Evolutionary conservation across 306 rosid genomes (phyloP), one percentile per base, ranked within the genome.

Genomic region (Acmispon strigosus): DNA sequence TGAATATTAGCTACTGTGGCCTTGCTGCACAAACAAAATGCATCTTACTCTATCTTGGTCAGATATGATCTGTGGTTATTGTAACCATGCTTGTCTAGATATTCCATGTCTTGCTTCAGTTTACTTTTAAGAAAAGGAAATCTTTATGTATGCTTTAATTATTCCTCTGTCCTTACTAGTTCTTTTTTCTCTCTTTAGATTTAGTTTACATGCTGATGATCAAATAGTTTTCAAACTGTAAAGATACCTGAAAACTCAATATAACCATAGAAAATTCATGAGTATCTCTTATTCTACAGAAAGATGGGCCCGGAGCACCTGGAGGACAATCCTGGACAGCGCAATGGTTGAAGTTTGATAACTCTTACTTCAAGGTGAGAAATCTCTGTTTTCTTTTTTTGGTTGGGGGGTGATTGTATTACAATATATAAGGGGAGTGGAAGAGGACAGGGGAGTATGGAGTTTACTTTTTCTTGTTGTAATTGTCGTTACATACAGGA

Each of bases 281-380:
- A 50, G 72, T 36, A 59, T 77, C 54, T 61, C 22, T 75, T 69
- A 18, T 34, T 64, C 68, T 17, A 73, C 92, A 95, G 99, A 95
- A 95, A 87, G 87, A 86, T 12, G 97, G 97, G 47, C 99, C 99
- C 0, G 99, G 99, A 76, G 96, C 96, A 56, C 96, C 99, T 18
- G 99, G 99, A 63, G 99, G 99, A 66, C 97, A 95, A 70, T 95
- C 99, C 58, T 95, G 97, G 99, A 95, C 99, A 0, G 90, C 9
- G 60, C 84, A 89, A 70, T 95, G 97, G 99, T 79, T 95, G 86
- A 95, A 95, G 85, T 95, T 95, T 77, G 96, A 95, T 74, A 95
- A 95, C 80, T 89, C 93, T 27, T 95, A 91, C 85, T 95, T 91
- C 82, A 95, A 85, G 99, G 99, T 94, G 66, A 20, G 76, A 48